Evolutionary conservation across 176 grass and related monocot species (phyloP).

Genomic region (Triticum monococcum): DNA sequence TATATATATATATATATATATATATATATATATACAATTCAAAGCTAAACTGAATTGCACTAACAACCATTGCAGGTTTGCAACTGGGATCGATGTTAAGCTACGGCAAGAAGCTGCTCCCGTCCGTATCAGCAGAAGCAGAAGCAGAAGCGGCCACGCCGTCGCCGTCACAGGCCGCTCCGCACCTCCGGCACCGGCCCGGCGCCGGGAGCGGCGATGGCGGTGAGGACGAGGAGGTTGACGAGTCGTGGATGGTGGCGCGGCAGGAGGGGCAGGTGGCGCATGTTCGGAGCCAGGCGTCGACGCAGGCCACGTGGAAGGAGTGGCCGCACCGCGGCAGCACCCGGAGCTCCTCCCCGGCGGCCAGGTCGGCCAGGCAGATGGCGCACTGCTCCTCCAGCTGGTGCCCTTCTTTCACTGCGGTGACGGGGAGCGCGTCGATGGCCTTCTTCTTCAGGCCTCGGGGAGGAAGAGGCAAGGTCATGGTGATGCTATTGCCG

Average conservation of each 20-base stretch:
- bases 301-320: conserved; percentile 59
- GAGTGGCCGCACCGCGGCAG: conserved; percentile 57
- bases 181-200: conserved; percentile 47
- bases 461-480: neutral
- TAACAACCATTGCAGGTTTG: no score
- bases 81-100: neutral
- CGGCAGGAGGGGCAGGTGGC: conserved; percentile 64
- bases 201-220: neutral
- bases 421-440: conserved; percentile 49
- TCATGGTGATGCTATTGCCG: neutral
- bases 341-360: conserved; percentile 52
- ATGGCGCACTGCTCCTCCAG: conserved; percentile 37
- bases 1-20: no score
- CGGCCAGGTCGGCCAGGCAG: conserved; percentile 50
- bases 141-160: neutral
- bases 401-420: neutral
- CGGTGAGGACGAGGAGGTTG: neutral
- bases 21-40: no score
- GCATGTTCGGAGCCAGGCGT: conserved; percentile 48
- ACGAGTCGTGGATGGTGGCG: neutral
- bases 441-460: conserved; percentile 66
- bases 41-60: no score
- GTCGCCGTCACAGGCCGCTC: conserved; percentile 9
- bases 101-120: conserved; percentile 4
- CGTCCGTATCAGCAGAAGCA: neutral